These are phyloP conservation scores for Tothia fuscella DNA, from an alignment of 2,329 filamentous ascomycete species.

Conservation along the genomic window DNA sequence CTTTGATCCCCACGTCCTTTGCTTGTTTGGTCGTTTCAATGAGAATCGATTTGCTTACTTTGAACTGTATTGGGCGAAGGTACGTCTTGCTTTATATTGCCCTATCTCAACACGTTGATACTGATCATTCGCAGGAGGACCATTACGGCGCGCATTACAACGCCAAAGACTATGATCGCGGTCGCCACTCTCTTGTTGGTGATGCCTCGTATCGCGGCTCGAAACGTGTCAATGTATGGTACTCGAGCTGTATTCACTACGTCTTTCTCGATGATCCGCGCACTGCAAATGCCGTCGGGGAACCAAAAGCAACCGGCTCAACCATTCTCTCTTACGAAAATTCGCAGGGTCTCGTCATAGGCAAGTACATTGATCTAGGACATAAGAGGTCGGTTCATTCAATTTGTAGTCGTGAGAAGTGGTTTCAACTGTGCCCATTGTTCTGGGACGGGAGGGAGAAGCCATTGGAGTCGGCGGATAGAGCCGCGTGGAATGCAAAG, in stretches of 20 bases:
- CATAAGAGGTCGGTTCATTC: conserved; percentile 43
- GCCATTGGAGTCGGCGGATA: conserved; percentile 6
- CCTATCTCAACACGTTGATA: too few species aligned
- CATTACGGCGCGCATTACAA: conserved; percentile 47
- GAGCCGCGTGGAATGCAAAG: conserved; percentile 7
- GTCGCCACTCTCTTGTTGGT: conserved; percentile 48
- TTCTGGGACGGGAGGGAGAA: conserved; percentile 33
- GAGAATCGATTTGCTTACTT: conserved; percentile 64
- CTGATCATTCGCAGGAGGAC: conserved; percentile 38
- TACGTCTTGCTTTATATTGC: not conserved
- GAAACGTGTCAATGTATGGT: conserved; percentile 46
- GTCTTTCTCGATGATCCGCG: conserved; percentile 47
- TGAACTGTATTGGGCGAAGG: conserved; percentile 65
- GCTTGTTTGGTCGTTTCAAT: conserved; percentile 59
- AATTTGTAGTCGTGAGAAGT: conserved; percentile 27
- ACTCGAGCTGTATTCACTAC: conserved; percentile 46
- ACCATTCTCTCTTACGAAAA: conserved; percentile 65
- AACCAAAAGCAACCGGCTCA: conserved; percentile 59
- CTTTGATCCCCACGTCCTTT: conserved; percentile 59
- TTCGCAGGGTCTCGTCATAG: conserved; percentile 58
- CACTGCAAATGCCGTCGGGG: conserved; percentile 46
- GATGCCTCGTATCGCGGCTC: conserved; percentile 43
- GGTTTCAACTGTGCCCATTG: conserved; percentile 34
- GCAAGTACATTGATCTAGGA: conserved; percentile 60
- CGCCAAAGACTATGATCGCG: conserved; percentile 45